Evolutionary conservation across 768 basidiomycete genomes (phyloP), one percentile per base, ranked within the genome.

Genomic region (Ephemerocybe angulata): DNA sequence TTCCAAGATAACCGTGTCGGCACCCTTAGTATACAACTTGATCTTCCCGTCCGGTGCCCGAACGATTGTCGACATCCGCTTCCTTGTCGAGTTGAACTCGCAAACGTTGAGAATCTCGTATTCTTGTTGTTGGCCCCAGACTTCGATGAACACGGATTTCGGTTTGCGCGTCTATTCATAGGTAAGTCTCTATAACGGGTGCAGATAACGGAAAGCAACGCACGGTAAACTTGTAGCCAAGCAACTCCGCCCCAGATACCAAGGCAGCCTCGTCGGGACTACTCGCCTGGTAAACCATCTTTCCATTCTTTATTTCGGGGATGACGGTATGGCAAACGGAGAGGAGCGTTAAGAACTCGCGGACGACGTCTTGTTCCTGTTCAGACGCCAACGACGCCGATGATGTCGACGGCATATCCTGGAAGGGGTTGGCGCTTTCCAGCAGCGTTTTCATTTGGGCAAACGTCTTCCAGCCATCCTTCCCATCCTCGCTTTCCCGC

Each of bases 281-380:
- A 58, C 92, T 95, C 1, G 97, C 97, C 68, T 99, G 97, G 64
- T 87, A 99, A 10, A 87, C 76, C 58, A 90, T 88, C 77, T 94
- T 96, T n/a, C 83, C 94, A 56, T 91, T 84, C 62, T 81, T 85
- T 52, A 86, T 71, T 72, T 98, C 97, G 2, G 97, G 97, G 63
- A 98, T 98, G 61, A 99, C 97, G 0, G 97, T 98, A 66, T 99
- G 97, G 61, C 97, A 99, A 30, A 98, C 94, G 1, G 96, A 88
- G 48, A 98, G 77, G 21, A 98, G 76, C 0, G 87, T 84, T 63
- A 98, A 67, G 56, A 93, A 88, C 63, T 93, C 89, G 57, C 75
- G 70, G 41, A 88, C 69, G 19, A 86, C 76, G 30, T 81, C 79
- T 53, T 66, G 74, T 69, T 84, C 80, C 57, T 73, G 72, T 29